Percentiles rank a stretch among this genome's conserved stretches.
phyloP scores from a whole-genome alignment of 495 filamentous ascomycete species.

The Penicillium arizonense region DNA sequence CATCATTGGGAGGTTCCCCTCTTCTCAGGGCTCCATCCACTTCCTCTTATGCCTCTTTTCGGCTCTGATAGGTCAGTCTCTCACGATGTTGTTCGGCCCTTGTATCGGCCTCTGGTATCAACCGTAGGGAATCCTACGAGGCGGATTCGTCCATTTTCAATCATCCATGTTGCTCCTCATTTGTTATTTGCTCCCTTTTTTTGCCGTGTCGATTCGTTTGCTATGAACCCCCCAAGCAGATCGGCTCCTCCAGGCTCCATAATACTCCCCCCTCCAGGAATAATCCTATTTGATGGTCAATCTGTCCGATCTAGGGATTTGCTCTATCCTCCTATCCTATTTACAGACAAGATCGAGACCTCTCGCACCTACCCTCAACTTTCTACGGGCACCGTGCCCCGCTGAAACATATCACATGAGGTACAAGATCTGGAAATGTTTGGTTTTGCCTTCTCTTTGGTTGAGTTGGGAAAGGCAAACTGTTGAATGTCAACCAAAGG shows the following conservation, averaged over 20 bases:
- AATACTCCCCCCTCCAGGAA: conserved; percentile 11
- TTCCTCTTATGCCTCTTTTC: conserved; percentile 4
- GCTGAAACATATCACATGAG: conserved; percentile 19
- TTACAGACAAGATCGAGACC: conserved; percentile 13
- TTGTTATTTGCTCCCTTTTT: conserved; percentile 12
- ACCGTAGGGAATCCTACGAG: conserved; percentile 10
- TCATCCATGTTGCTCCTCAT: conserved; percentile 26
- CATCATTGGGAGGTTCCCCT: conserved; percentile 19
- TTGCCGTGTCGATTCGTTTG: conserved; percentile 21
- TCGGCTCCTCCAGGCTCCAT: conserved; percentile 21
- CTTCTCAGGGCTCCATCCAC: conserved; percentile 10
- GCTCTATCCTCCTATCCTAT: conserved; percentile 9
- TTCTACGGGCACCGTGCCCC: conserved; percentile 16
- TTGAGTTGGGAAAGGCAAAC: conserved; percentile 17
- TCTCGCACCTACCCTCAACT: conserved; percentile 11
- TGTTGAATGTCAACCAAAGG: conserved; percentile 7
- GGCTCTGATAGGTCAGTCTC: conserved; percentile 22
- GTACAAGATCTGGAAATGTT: conserved; percentile 8
- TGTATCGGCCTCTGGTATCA: conserved; percentile 22
- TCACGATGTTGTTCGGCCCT: conserved; percentile 24
- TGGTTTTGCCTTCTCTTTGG: conserved; percentile 14
- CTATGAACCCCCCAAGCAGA: conserved; percentile 14
- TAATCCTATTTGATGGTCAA: conserved; percentile 7
- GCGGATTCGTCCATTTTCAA: conserved; percentile 20
- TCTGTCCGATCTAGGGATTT: conserved; percentile 11